A percentile compares a stretch with the other conserved stretches of the same genome.
These are phyloP conservation scores for Spathaspora hagerdaliae DNA, from an alignment of 805 yeast genomes.

Conservation along the genomic window DNA sequence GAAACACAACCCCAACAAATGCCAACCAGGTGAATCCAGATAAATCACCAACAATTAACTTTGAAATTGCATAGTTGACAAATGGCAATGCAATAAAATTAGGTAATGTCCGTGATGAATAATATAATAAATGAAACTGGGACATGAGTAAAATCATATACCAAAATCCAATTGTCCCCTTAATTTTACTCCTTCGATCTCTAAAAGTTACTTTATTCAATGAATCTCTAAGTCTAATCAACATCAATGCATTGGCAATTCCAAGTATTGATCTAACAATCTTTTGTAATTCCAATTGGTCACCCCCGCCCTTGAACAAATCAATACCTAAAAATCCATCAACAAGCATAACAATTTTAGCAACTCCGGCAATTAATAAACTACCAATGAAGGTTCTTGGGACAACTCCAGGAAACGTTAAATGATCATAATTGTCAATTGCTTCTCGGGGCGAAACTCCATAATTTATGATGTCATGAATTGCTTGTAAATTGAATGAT, in stretches of 20 bases:
- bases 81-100: constrained; percentile 80
- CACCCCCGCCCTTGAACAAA: constrained; percentile 5
- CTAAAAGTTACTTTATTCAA: constrained; percentile 18
- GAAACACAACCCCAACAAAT: constrained; percentile 62
- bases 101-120: constrained; percentile 84
- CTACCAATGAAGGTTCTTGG: constrained; percentile 84
- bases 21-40: constrained; percentile 50
- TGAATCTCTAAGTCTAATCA: constrained; percentile 47
- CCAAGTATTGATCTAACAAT: constrained; percentile 62
- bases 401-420: constrained; percentile 80
- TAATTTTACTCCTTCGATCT: constrained; percentile 12
- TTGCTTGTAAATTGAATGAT: constrained; percentile 85
- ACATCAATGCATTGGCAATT: constrained; percentile 49
- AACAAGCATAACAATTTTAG: constrained; percentile 30
- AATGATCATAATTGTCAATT: constrained; percentile 62
- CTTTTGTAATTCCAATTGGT: constrained; percentile 48
- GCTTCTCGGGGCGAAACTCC: constrained; percentile 42
- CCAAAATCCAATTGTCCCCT: constrained; percentile 46
- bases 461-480: constrained; percentile 70
- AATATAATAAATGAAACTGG: constrained; percentile 79
- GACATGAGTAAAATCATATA: constrained; percentile 54
- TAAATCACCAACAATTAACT: constrained; percentile 46
- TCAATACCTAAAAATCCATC: constrained; percentile 17
- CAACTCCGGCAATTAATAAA: constrained; percentile 44
- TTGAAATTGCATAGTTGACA: constrained; percentile 52